These are phyloP conservation scores for Raffaelea deltoideospora DNA, from an alignment of 2,329 filamentous ascomycete species.

Conservation along the genomic window DNA sequence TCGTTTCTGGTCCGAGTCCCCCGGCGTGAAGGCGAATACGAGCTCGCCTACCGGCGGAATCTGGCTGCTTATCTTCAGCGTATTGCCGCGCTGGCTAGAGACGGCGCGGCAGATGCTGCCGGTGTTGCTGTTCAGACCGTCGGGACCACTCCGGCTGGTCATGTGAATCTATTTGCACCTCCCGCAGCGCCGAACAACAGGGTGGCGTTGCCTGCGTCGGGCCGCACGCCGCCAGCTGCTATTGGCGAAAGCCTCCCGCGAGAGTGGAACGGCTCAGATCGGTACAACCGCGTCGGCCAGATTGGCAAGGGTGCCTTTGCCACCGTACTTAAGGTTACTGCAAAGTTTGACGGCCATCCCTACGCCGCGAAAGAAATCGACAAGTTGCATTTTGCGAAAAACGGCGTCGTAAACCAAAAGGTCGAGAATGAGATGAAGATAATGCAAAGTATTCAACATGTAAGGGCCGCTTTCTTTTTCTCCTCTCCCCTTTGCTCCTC, in stretches of 20 bases:
- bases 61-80: constrained; percentile 48
- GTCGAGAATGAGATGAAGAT: constrained; percentile 96
- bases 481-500: not conserved
- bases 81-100: constrained; percentile 15
- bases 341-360: constrained; percentile 66
- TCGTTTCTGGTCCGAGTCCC: constrained; percentile 80
- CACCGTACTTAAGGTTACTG: constrained; percentile 78
- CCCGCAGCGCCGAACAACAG: too few species aligned
- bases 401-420: constrained; percentile 76
- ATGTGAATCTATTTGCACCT: constrained; percentile 21
- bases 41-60: constrained; percentile 52
- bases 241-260: constrained; percentile 20
- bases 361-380: constrained; percentile 92
- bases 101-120: constrained; percentile 15
- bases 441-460: constrained; percentile 74
- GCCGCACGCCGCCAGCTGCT: not conserved
- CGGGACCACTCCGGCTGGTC: constrained; percentile 30
- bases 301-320: constrained; percentile 94
- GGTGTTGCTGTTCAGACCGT: constrained; percentile 22
- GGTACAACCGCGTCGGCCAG: constrained; percentile 67
- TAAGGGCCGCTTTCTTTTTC: constrained; percentile 25
- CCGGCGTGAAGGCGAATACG: constrained; percentile 50
- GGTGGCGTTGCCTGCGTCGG: too few species aligned
- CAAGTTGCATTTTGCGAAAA: constrained; percentile 85
- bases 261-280: constrained; percentile 70